Base-by-base conservation (phyloP, 495 filamentous ascomycete genomes). In the Penicillium coffeae region DNA sequence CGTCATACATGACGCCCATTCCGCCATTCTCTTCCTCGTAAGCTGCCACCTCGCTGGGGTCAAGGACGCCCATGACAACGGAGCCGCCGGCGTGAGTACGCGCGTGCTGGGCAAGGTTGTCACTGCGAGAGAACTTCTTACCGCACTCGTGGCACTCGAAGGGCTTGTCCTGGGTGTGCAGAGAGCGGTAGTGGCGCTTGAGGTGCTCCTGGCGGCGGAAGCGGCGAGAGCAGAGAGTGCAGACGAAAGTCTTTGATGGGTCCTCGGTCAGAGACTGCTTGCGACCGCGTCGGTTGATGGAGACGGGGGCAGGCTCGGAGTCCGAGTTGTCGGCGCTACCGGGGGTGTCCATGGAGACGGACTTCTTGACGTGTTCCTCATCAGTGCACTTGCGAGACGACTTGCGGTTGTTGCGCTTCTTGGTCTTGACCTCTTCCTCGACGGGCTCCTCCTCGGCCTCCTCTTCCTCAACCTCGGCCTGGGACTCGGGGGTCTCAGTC, bases 191-290 rank as follows among this genome's bases (percentile, higher is more conserved):
- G 75, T 99, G 94, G 50, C 94, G 89, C 83, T 97, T 97, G 48
- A 99, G 85, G 60, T 99, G 94, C 65, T 99, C 94, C 66, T 97
- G 94, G 50, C 94, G 89, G 51, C 94, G 89, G 85, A 99, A 99
- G 42, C 94, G 90, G 43, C 94, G 89, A 38, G 85, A 88, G 81
- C 94, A 99, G 15, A 97, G 78, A 35, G 89, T 87, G 76, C 94
- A 99, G 43, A 95, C 87, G 58, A 97, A 99, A 0, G 90, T 95
- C 84, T 99, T 99, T 56, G 89, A 94, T 3, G 94, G 93, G 58
- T 99, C 93, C 54, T 99, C 93, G 14, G 93, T 97, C 64, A 97
- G 69, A 1, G 94, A 97, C 73, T 99, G 93, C 82, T 99, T 99
- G 67, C 93, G 91, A 22, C 93, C 93, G 48, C 93, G 90, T 55